phyloP scores from a whole-genome alignment of 2,329 filamentous ascomycete species.

The Trichophyton schoenleinii region DNA sequence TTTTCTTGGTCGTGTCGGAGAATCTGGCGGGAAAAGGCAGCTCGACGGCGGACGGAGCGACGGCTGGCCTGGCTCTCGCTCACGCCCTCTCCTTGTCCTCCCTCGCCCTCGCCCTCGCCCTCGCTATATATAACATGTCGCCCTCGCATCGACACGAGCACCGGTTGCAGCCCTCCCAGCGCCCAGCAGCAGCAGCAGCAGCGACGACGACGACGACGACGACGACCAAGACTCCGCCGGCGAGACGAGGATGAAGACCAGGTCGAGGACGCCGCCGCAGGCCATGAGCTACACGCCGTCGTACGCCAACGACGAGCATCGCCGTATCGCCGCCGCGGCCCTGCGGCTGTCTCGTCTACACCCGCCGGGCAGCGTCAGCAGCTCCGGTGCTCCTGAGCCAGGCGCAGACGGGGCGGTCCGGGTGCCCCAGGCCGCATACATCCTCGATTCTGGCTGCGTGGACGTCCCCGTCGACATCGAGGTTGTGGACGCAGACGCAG shows the following conservation, averaged over 20 bases:
- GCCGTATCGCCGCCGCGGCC: constrained; percentile 1
- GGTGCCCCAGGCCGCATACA: constrained; percentile 7
- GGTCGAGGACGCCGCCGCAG: background rate
- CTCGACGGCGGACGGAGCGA: background rate
- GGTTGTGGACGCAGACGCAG: background rate
- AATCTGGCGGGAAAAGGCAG: background rate
- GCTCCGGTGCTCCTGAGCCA: background rate
- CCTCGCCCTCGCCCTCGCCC: background rate
- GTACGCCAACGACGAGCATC: constrained; percentile 2
- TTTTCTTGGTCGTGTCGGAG: constrained; percentile 4
- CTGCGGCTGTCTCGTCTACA: background rate
- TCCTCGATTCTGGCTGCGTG: constrained; percentile 8
- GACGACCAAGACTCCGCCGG: background rate
- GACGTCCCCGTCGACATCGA: constrained; percentile 5
- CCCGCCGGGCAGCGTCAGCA: background rate
- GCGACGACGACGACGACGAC: background rate
- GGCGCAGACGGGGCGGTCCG: background rate
- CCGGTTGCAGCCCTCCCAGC: no score
- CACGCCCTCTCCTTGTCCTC: no score
- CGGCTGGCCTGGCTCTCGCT: background rate
- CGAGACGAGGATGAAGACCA: background rate
- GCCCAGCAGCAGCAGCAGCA: no score
- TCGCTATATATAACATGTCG: background rate
- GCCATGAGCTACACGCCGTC: constrained; percentile 3
- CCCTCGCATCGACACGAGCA: no score